A percentile compares a stretch with the other conserved stretches of the same genome.
Conservation (phyloP, 208 protist genomes). For the Trypanosoma conorhini region DNA sequence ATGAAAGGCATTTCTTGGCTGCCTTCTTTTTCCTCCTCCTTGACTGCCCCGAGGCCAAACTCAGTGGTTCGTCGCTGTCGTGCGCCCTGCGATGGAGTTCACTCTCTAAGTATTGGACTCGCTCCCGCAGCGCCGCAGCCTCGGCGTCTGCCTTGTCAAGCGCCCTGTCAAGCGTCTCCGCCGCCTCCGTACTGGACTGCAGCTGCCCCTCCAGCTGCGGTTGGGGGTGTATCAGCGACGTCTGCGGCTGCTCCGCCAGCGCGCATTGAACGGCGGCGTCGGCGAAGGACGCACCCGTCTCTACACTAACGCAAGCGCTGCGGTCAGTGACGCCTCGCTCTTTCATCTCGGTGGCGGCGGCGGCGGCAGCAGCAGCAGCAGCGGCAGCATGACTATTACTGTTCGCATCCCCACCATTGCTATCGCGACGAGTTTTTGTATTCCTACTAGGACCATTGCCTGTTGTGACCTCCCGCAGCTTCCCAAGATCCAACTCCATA, state of each 20-base stretch:
- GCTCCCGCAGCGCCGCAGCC: conserved; percentile 36
- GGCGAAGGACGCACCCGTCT: background rate
- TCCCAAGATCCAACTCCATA: conserved; percentile 2
- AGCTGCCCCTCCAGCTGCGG: conserved; percentile 22
- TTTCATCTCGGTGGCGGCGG: no score
- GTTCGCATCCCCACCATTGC: background rate
- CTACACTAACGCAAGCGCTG: background rate
- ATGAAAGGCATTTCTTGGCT: conserved; percentile 19
- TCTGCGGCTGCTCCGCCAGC: conserved; percentile 22
- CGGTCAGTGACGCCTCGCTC: background rate
- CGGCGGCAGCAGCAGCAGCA: no score
- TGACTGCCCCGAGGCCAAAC: conserved; percentile 25
- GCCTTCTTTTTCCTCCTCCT: conserved; percentile 21
- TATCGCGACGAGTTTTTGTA: background rate
- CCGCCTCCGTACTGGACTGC: conserved; percentile 3
- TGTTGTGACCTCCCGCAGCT: background rate
- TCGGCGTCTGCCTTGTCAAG: conserved; percentile 29
- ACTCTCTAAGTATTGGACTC: conserved; percentile 44
- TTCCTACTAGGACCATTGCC: background rate
- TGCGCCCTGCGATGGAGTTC: conserved; percentile 45
- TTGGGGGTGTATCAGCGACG: conserved; percentile 24
- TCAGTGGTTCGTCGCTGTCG: conserved; percentile 36
- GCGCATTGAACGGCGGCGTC: background rate
- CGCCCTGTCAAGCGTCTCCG: conserved; percentile 17
- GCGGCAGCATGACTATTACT: background rate